These are phyloP conservation scores for Rhododendron kiyosumense DNA, from an alignment of 148 eudicot genomes.

Conservation along the genomic window DNA sequence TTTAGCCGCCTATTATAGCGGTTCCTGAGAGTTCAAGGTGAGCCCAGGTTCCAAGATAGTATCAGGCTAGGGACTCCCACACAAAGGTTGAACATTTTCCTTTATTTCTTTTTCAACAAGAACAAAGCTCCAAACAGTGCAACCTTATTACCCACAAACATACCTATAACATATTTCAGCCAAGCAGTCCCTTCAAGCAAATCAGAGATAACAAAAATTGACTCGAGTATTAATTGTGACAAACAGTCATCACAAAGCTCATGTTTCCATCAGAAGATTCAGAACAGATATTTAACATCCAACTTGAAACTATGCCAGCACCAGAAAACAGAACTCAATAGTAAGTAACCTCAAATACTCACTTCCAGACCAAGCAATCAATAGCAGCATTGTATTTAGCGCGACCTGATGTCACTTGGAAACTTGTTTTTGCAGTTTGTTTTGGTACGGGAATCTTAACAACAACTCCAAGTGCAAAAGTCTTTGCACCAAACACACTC, in stretches of 20 bases:
- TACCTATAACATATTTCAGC: not conserved
- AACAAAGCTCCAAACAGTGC: not conserved
- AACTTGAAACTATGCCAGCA: not conserved
- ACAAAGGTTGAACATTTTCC: not conserved
- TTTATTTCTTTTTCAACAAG: not conserved
- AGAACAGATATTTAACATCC: not conserved
- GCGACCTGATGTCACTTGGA: slow-evolving; percentile 96
- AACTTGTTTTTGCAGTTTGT: slow-evolving; percentile 96
- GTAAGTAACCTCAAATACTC: slow-evolving; percentile 34
- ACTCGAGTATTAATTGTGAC: not conserved
- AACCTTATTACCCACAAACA: not conserved
- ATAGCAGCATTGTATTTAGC: slow-evolving; percentile 95
- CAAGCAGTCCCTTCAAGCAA: not conserved
- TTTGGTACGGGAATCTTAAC: slow-evolving; percentile 97
- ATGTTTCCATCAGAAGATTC: not conserved
- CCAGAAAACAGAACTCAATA: not conserved
- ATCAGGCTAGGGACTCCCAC: not conserved
- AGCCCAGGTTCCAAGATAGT: not conserved
- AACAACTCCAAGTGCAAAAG: slow-evolving; percentile 98
- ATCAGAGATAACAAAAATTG: not conserved
- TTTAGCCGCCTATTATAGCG: not conserved
- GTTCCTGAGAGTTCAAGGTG: not conserved
- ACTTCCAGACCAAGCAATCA: slow-evolving; percentile 99
- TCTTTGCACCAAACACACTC: slow-evolving; percentile 97
- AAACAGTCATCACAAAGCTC: not conserved